Evolutionary conservation across 2,329 filamentous ascomycete species (phyloP), one percentile per base, ranked within the genome.

Genomic region (Thermothelomyces thermophilus): DNA sequence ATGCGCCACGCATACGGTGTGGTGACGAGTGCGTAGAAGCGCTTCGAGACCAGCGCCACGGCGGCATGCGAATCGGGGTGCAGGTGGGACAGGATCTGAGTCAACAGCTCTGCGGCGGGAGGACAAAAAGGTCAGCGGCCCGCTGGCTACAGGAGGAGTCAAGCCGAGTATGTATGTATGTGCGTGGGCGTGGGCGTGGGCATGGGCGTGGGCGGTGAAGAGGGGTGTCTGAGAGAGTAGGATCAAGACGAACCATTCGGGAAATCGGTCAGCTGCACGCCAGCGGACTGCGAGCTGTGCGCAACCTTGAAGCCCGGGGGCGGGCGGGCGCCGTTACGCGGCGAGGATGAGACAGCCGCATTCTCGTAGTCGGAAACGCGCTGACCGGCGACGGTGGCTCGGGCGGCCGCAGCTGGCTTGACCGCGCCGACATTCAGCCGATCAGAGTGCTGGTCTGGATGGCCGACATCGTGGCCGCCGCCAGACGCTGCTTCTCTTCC

Each of bases 1-100:
- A 90, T 87, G 56, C 89, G 83, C 91, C 91, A 97, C 7, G 90
- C 90, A 69, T 96, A 89, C 14, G 90, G 88, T 1, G 87, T 91
- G 4, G 89, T 95, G 49, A 97, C 86, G 35, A 97, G 74, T 46
- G 78, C 76, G 66, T 95, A 87, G 64, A 97, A 94, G 48, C 87
- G 86, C 62, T 83, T 87, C 30, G 88, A 96, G 26, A 97, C 89
- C 44, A 95, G 77, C 16, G 90, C 85, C 10, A 95, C 84, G 9
- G 85, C 80, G 16, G 85, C 83, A 60, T 97, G 80, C 20, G 91
- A 90, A 55, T 87, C 81, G 9, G 90, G 89, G 45, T 90, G 85
- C 46, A 98, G 74, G 70, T 97, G 87, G 34, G 93, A 95, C 50
- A 97, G 71, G 28, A 95, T 83, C 62, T 96, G 90, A 10, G 88